Evolutionary conservation across 257 asterid species (phyloP).

Genomic region (Nicotiana benthamiana): DNA sequence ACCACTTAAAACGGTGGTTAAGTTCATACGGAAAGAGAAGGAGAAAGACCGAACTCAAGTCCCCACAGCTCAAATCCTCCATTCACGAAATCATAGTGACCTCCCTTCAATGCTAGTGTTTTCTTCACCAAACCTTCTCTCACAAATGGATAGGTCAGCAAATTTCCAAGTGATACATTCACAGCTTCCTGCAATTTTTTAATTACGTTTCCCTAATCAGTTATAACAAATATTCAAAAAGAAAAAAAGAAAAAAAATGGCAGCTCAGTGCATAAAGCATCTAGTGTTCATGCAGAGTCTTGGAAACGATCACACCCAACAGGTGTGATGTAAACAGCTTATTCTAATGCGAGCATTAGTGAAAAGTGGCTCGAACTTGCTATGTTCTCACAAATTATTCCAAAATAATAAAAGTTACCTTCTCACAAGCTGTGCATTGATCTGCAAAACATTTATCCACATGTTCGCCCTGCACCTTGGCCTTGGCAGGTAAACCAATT

Average conservation of each 20-base stretch:
- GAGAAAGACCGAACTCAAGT: constrained; percentile 68
- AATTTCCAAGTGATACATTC: constrained; percentile 85
- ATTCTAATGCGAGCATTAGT: no score
- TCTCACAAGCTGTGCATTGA: constrained; percentile 59
- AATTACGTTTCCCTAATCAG: neutral
- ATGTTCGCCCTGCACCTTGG: constrained; percentile 44
- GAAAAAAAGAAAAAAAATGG: neutral
- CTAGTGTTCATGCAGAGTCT: no score
- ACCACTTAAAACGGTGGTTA: constrained; percentile 4
- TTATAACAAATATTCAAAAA: no score
- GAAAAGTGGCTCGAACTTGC: no score
- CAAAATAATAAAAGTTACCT: constrained; percentile 29
- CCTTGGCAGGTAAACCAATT: constrained; percentile 71
- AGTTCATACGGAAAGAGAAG: constrained; percentile 76
- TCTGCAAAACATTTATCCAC: constrained; percentile 26
- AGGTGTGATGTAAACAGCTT: no score
- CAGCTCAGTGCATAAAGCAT: no score
- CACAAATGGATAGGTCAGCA: constrained; percentile 81
- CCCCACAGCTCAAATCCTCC: constrained; percentile 95
- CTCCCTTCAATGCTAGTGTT: constrained; percentile 85
- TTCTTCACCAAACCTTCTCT: constrained; percentile 80
- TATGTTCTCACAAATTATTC: no score
- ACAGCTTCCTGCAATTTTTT: constrained; percentile 63
- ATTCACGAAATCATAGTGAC: constrained; percentile 67
- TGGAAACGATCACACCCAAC: no score